Evolutionary conservation across 768 basidiomycete species (phyloP).

Genomic region (Kwoniella shandongensis): DNA sequence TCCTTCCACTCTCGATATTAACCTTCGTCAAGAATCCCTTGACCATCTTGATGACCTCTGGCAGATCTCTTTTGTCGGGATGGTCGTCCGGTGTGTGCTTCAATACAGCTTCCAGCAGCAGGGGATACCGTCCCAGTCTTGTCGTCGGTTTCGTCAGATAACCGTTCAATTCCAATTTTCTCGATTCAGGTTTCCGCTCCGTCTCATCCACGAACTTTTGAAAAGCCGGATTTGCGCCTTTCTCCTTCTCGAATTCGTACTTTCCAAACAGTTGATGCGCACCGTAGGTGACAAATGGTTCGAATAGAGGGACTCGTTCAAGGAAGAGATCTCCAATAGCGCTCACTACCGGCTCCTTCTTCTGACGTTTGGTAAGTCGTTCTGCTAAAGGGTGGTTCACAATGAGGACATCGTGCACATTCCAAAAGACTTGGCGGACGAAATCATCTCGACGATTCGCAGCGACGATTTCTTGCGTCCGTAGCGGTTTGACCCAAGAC

Average conservation of each 20-base stretch:
- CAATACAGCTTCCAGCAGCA: conserved; percentile 83
- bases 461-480: conserved; percentile 70
- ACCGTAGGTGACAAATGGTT: conserved; percentile 91
- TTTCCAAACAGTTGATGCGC: conserved; percentile 97
- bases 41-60: conserved; percentile 72
- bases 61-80: conserved; percentile 74
- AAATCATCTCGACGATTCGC: conserved; percentile 75
- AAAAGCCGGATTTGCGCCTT: conserved; percentile 85
- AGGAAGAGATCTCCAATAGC: conserved; percentile 86
- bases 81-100: conserved; percentile 91
- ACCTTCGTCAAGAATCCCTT: conserved; percentile 82
- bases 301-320: conserved; percentile 81
- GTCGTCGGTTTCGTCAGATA: conserved; percentile 98
- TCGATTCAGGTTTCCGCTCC: conserved; percentile 88
- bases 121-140: conserved; percentile 91
- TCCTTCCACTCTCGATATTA: conserved; percentile 89
- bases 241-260: conserved; percentile 99
- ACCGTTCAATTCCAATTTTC: conserved; percentile 94
- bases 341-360: conserved; percentile 89
- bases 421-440: conserved; percentile 96
- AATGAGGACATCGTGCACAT: conserved; percentile 84
- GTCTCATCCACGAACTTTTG: conserved; percentile 91
- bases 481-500: conserved; percentile 87
- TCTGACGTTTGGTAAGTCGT: conserved; percentile 90
- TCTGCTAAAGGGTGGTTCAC: conserved; percentile 92